phyloP scores from a whole-genome alignment of 1,284 basidiomycete genomes.

The Pascua sp. region DNA sequence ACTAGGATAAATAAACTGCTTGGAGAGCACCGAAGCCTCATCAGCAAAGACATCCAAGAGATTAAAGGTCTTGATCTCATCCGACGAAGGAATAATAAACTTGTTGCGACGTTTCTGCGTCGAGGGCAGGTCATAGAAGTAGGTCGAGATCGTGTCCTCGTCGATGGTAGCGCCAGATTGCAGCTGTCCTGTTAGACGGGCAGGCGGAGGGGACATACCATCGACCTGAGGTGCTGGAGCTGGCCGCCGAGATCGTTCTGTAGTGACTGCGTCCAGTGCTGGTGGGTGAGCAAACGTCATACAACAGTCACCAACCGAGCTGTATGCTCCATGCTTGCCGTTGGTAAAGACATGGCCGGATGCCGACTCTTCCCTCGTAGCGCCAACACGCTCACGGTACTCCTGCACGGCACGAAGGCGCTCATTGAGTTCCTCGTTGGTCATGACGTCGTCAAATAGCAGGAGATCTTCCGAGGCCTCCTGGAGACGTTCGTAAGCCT shows the following conservation, averaged over 20 bases:
- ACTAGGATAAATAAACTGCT: constrained; percentile 64
- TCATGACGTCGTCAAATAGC: constrained; percentile 49
- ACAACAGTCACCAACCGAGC: constrained; percentile 58
- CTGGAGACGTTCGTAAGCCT: constrained; percentile 34
- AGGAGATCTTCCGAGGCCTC: constrained; percentile 7
- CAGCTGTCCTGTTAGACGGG: not conserved
- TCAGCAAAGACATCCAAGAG: constrained; percentile 34
- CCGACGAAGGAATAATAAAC: constrained; percentile 37
- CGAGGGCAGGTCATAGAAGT: constrained; percentile 84
- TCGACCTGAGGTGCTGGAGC: constrained; percentile 66
- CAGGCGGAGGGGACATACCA: constrained; percentile 52
- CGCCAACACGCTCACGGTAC: constrained; percentile 36
- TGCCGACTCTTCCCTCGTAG: constrained; percentile 26
- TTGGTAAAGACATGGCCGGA: constrained; percentile 68
- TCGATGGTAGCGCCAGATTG: not conserved
- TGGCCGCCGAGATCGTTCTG: constrained; percentile 63
- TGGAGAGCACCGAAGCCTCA: constrained; percentile 23
- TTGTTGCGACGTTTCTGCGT: constrained; percentile 66
- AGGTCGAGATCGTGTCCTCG: constrained; percentile 61
- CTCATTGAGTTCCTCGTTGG: constrained; percentile 34
- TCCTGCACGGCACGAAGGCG: constrained; percentile 18
- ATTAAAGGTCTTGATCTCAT: constrained; percentile 29
- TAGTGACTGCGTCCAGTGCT: constrained; percentile 59
- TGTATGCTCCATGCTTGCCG: constrained; percentile 70
- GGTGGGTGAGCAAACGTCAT: constrained; percentile 5